Conservation (phyloP, 345 rosid genomes). For the Eutrema yunnanense region DNA sequence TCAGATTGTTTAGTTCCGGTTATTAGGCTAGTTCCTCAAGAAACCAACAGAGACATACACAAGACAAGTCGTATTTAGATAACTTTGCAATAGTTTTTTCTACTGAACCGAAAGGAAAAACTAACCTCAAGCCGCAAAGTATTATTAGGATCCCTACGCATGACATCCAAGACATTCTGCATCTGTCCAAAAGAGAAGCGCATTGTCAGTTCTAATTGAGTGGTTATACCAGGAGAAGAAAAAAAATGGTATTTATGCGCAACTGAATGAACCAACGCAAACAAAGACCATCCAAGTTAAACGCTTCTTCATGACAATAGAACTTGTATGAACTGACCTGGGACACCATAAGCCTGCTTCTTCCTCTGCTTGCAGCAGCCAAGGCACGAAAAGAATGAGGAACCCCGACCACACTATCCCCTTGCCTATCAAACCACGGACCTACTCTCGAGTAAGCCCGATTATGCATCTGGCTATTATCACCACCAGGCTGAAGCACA, state of each 20-base stretch:
- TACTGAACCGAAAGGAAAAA: background rate
- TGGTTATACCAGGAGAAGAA: background rate
- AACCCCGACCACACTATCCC: slow-evolving; percentile 46
- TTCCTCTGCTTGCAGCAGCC: slow-evolving; percentile 66
- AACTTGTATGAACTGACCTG: slow-evolving; percentile 52
- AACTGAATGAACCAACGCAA: background rate
- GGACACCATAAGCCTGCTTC: slow-evolving; percentile 61
- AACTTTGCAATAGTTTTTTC: background rate
- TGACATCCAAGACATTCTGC: slow-evolving; percentile 76
- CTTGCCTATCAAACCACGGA: slow-evolving; percentile 45
- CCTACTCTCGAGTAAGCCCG: slow-evolving; percentile 46
- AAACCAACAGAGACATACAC: background rate
- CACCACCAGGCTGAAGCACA: slow-evolving; percentile 49
- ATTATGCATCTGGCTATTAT: slow-evolving; percentile 40
- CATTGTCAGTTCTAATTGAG: slow-evolving; percentile 22
- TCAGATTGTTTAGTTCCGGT: background rate
- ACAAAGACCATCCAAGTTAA: background rate
- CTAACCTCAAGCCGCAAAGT: slow-evolving; percentile 72
- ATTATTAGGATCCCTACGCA: slow-evolving; percentile 59
- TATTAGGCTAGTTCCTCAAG: background rate
- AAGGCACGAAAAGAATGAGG: slow-evolving; percentile 56
- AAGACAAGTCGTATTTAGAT: background rate
- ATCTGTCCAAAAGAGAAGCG: slow-evolving; percentile 40
- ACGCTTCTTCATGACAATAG: background rate
- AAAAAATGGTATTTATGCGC: background rate